Evolutionary conservation across 768 basidiomycete species (phyloP).

Genomic region (Kwoniella bestiolae): DNA sequence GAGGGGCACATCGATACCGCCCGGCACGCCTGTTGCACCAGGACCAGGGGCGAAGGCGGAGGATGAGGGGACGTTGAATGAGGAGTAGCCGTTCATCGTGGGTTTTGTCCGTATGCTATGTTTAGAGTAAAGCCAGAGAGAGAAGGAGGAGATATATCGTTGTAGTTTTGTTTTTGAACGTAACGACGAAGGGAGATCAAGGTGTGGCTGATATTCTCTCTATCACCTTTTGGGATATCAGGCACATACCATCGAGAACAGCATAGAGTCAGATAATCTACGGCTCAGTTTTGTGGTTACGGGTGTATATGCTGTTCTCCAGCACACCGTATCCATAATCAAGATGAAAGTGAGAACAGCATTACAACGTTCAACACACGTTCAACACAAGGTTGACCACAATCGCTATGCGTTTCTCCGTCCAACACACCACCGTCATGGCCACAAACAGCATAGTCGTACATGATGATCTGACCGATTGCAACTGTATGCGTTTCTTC

Average conservation of each 20-base stretch:
- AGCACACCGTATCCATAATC: background rate
- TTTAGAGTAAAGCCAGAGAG: no score
- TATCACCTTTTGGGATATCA: background rate
- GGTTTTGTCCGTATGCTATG: background rate
- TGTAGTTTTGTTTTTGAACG: background rate
- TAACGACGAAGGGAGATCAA: background rate
- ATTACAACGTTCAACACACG: background rate
- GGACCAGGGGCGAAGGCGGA: slow-evolving; percentile 2
- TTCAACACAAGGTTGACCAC: background rate
- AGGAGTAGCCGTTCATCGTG: slow-evolving; percentile 9
- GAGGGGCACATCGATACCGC: slow-evolving; percentile 35
- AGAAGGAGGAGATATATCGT: background rate
- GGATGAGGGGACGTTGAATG: slow-evolving; percentile 6
- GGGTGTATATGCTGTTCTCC: background rate
- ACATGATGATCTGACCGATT: no score
- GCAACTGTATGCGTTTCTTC: no score
- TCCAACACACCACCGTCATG: no score
- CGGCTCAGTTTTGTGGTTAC: background rate
- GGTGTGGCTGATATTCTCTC: background rate
- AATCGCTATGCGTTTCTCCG: background rate
- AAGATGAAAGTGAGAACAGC: background rate
- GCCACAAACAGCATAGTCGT: no score
- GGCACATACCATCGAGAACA: background rate
- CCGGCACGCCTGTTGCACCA: slow-evolving; percentile 2
- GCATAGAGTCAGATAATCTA: background rate